Percentiles rank a stretch among this genome's conserved stretches.
Conservation (phyloP, 352 stramenopile genomes). For the Phytophthora sojae region DNA sequence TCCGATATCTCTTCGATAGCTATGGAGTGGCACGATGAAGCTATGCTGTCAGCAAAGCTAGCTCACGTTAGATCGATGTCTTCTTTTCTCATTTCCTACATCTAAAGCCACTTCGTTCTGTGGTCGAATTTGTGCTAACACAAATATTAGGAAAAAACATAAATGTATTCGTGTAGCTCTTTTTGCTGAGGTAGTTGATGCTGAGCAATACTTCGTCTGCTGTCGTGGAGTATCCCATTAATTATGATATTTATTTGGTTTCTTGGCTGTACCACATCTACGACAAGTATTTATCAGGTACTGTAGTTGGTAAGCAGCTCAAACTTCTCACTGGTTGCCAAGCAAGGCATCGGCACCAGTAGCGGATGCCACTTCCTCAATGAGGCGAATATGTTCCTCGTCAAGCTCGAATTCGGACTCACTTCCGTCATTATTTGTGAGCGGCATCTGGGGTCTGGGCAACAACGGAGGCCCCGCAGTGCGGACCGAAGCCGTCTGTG, state of each 20-base stretch:
- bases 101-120: too few relatives aligned
- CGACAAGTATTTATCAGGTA: slow-evolving; percentile 10
- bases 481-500: not conserved
- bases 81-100: too few relatives aligned
- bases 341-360: not conserved
- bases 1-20: too few relatives aligned
- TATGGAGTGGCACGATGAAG: too few relatives aligned
- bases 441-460: slow-evolving; percentile 1
- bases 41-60: too few relatives aligned
- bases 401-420: slow-evolving; percentile 22
- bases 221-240: too few relatives aligned
- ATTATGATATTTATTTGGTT: not conserved
- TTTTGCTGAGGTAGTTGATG: too few relatives aligned
- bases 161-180: too few relatives aligned
- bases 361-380: slow-evolving; percentile 23
- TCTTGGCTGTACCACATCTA: not conserved
- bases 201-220: too few relatives aligned
- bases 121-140: too few relatives aligned
- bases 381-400: slow-evolving; percentile 26
- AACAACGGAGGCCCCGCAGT: not conserved
- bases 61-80: too few relatives aligned
- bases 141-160: too few relatives aligned
- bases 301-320: not conserved
- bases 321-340: not conserved
- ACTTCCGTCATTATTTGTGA: slow-evolving; percentile 1